Percentiles rank a stretch among this genome's conserved stretches.
Conservation (phyloP, 2,329 filamentous ascomycete genomes). For the Arthrobotrys musiformis region DNA sequence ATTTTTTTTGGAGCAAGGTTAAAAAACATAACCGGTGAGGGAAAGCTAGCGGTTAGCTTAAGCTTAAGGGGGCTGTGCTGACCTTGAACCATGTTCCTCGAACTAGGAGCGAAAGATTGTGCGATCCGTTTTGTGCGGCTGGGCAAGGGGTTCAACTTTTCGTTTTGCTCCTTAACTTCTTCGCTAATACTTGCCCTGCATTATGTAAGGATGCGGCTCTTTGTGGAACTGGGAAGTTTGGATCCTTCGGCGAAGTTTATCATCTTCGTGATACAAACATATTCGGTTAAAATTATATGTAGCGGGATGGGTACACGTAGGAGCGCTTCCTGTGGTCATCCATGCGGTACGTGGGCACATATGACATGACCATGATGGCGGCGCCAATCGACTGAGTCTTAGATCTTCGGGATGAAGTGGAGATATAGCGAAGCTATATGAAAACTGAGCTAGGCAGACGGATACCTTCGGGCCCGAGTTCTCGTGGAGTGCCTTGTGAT, state of each 20-base stretch:
- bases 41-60: neutral
- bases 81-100: neutral
- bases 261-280: neutral
- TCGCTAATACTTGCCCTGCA: neutral
- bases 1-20: no score
- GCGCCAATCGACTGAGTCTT: no score
- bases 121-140: neutral
- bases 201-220: conserved; percentile 8
- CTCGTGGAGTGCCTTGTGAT: neutral
- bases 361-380: no score
- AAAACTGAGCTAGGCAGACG: neutral
- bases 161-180: neutral
- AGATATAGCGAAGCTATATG: no score
- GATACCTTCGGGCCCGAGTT: neutral
- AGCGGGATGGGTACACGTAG: neutral
- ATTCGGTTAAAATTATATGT: no score
- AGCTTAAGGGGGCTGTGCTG: conserved; percentile 1
- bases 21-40: no score
- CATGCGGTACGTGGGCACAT: no score
- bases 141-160: no score
- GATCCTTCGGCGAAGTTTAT: neutral
- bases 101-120: neutral
- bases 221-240: neutral
- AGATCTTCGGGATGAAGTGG: no score
- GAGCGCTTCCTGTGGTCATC: no score